Percentiles rank a stretch among this genome's conserved stretches.
phyloP scores from a whole-genome alignment of 108 stramenopile genomes.

The Cyclotella atomus region DNA sequence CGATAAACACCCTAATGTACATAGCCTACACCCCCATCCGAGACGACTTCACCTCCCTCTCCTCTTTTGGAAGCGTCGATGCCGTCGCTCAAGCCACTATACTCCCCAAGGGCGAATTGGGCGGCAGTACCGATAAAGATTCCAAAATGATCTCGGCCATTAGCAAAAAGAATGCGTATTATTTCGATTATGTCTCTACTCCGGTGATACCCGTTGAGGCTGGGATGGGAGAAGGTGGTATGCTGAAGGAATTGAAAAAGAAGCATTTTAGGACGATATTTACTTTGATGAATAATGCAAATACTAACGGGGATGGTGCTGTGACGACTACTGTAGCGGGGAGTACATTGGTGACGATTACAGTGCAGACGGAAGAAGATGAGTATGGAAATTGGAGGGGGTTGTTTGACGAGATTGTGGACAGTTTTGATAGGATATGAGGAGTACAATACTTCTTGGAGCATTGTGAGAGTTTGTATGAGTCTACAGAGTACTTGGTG shows the following conservation, averaged over 20 bases:
- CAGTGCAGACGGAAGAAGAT: conserved; percentile 70
- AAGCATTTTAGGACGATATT: conserved; percentile 84
- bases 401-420: conserved; percentile 69
- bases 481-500: too few species aligned
- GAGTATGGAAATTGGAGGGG: conserved; percentile 56
- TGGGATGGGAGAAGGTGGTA: not conserved
- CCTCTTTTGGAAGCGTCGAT: conserved; percentile 75
- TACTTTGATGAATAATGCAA: conserved; percentile 56
- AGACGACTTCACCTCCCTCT: conserved; percentile 78
- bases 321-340: conserved; percentile 59
- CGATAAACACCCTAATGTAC: conserved; percentile 56
- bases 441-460: too few species aligned
- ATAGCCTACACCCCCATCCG: conserved; percentile 84
- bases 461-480: too few species aligned
- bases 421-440: conserved; percentile 72
- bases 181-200: conserved; percentile 63
- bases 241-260: conserved; percentile 31
- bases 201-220: conserved; percentile 28
- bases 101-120: conserved; percentile 75
- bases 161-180: conserved; percentile 73
- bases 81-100: conserved; percentile 82
- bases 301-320: too few species aligned
- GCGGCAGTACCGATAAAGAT: conserved; percentile 44
- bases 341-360: conserved; percentile 74
- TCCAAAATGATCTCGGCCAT: conserved; percentile 68